These are phyloP conservation scores for Picochlorum sp. DNA, from an alignment of 139 green algal species.

Conservation along the genomic window DNA sequence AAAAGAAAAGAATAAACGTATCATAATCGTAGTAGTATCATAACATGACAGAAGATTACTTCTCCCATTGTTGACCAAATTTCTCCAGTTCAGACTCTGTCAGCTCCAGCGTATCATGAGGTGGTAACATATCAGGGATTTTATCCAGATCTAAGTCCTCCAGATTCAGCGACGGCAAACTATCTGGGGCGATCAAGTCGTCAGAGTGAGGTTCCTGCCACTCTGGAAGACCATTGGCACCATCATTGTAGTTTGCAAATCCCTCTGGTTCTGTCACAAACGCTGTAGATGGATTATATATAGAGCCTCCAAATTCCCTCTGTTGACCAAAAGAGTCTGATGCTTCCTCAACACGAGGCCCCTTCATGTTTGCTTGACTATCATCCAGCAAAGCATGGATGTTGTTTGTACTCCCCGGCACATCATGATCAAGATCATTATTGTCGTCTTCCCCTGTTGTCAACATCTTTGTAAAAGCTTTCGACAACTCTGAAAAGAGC, in stretches of 20 bases:
- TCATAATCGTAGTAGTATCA: background rate
- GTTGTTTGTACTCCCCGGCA: background rate
- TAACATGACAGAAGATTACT: conserved; percentile 1
- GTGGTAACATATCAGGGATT: conserved; percentile 9
- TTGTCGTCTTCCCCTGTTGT: background rate
- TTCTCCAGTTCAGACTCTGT: conserved; percentile 3
- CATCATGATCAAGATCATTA: background rate
- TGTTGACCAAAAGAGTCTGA: background rate
- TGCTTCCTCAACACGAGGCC: background rate
- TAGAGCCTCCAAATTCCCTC: background rate
- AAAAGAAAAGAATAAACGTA: background rate
- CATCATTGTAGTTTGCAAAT: background rate
- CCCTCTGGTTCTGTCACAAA: too few relatives aligned
- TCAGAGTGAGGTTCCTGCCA: background rate
- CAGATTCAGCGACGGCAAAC: conserved; percentile 9
- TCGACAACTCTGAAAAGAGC: conserved; percentile 22
- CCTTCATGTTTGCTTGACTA: background rate
- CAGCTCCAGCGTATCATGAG: background rate
- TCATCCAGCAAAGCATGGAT: conserved; percentile 14
- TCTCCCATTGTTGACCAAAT: background rate
- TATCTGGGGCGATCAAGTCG: background rate
- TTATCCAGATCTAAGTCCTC: conserved; percentile 11
- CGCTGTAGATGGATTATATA: background rate
- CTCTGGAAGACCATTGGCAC: background rate
- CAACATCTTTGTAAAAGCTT: conserved; percentile 28